Conservation (phyloP, 2,329 filamentous ascomycete species). For the Chaetomiaceae sp. region DNA sequence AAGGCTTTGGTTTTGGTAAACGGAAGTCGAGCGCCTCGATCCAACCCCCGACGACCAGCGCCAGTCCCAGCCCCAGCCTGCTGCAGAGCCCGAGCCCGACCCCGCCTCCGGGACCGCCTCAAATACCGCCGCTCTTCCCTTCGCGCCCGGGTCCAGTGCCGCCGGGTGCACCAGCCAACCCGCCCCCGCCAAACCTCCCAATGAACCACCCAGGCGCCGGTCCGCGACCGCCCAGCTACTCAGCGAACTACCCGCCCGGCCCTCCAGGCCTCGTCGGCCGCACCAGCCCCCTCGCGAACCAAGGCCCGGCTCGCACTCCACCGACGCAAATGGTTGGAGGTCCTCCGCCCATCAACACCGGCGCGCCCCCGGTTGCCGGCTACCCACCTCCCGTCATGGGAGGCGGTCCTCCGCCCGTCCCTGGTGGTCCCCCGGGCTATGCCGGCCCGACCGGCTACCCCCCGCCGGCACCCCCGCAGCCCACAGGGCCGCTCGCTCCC, state of each 20-base stretch:
- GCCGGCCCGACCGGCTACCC: conserved; percentile 46
- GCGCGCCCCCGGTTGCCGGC: conserved; percentile 48
- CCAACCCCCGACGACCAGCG: conserved; percentile 31
- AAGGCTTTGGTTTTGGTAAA: conserved; percentile 77
- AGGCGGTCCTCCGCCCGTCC: conserved; percentile 39
- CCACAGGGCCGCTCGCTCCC: conserved; percentile 34
- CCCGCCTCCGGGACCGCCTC: conserved; percentile 35
- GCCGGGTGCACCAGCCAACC: conserved; percentile 41
- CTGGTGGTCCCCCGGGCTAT: conserved; percentile 44
- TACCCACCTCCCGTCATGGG: conserved; percentile 54
- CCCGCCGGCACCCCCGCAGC: conserved; percentile 34
- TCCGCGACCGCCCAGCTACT: conserved; percentile 61
- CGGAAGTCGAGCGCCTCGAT: conserved; percentile 65
- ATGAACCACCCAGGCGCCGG: conserved; percentile 60
- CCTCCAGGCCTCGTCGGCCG: conserved; percentile 47
- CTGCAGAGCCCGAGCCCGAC: conserved; percentile 39
- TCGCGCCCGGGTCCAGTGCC: conserved; percentile 36
- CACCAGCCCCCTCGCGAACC: conserved; percentile 47
- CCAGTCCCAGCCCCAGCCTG: conserved; percentile 35
- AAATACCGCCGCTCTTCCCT: conserved; percentile 49
- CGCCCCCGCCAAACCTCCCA: conserved; percentile 47
- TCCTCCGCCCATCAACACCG: conserved; percentile 63
- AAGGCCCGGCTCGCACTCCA: conserved; percentile 49
- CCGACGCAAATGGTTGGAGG: conserved; percentile 59
- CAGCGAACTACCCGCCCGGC: conserved; percentile 48